These are phyloP conservation scores for Aspergillus floridensis DNA, from an alignment of 2,329 filamentous ascomycete species.

Conservation along the genomic window DNA sequence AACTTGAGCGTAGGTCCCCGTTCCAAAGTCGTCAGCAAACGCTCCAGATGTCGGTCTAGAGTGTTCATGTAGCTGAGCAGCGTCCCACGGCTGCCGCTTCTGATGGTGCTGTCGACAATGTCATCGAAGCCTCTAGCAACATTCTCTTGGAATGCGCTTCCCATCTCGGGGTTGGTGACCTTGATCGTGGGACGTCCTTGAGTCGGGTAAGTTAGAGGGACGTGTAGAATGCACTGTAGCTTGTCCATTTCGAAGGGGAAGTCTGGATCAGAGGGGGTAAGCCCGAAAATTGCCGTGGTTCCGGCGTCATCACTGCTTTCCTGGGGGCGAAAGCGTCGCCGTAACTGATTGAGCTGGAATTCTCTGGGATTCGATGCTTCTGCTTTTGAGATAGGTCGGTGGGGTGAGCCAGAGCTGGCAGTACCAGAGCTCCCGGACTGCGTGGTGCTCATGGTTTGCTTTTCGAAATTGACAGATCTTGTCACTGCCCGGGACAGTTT, in stretches of 20 bases:
- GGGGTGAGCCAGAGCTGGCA: slow-evolving; percentile 38
- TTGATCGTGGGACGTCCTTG: slow-evolving; percentile 55
- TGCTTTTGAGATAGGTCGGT: slow-evolving; percentile 63
- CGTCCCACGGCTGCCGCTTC: slow-evolving; percentile 47
- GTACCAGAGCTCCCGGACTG: slow-evolving; percentile 36
- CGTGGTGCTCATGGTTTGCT: not conserved
- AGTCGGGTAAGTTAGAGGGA: slow-evolving; percentile 64
- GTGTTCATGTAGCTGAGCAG: slow-evolving; percentile 66
- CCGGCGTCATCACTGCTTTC: slow-evolving; percentile 49
- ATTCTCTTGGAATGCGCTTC: slow-evolving; percentile 70
- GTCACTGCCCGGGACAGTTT: too few species aligned
- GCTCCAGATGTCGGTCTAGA: slow-evolving; percentile 70
- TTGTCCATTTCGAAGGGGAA: slow-evolving; percentile 74
- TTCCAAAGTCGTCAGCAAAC: slow-evolving; percentile 64
- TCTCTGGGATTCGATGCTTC: slow-evolving; percentile 66
- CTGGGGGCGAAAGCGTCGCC: slow-evolving; percentile 60
- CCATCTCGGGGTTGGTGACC: slow-evolving; percentile 68
- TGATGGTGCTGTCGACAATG: slow-evolving; percentile 55
- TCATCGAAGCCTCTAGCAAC: slow-evolving; percentile 71
- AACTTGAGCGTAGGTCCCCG: slow-evolving; percentile 72
- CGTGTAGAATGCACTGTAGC: slow-evolving; percentile 64
- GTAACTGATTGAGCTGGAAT: slow-evolving; percentile 73
- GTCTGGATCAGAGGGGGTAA: slow-evolving; percentile 75
- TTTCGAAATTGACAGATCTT: too few species aligned
- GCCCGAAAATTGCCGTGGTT: slow-evolving; percentile 61